Evolutionary conservation across 2,329 filamentous ascomycete species (phyloP).

Genomic region (Zasmidium cellare): DNA sequence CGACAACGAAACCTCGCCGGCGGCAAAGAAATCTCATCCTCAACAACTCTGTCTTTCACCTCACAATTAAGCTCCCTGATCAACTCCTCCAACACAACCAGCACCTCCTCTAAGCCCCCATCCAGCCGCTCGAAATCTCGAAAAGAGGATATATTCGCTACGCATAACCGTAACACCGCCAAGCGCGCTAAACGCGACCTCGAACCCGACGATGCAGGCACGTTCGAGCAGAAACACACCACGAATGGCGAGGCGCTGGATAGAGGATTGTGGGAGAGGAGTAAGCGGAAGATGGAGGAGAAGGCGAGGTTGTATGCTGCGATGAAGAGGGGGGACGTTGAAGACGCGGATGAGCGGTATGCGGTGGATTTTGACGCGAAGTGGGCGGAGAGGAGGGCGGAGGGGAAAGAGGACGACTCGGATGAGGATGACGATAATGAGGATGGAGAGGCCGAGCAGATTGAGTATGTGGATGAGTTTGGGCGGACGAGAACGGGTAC

Average conservation of each 20-base stretch:
- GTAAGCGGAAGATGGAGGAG: slow-evolving; percentile 80
- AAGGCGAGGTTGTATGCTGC: slow-evolving; percentile 86
- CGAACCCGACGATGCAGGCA: slow-evolving; percentile 54
- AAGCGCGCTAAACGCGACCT: slow-evolving; percentile 64
- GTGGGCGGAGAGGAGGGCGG: slow-evolving; percentile 67
- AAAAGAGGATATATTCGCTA: slow-evolving; percentile 69
- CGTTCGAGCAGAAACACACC: slow-evolving; percentile 62
- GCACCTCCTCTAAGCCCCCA: slow-evolving; percentile 21
- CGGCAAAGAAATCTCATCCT: slow-evolving; percentile 66
- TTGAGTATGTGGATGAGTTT: slow-evolving; percentile 91
- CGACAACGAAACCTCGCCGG: slow-evolving; percentile 56
- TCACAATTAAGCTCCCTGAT: slow-evolving; percentile 84
- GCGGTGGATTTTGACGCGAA: slow-evolving; percentile 94
- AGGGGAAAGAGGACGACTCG: slow-evolving; percentile 47
- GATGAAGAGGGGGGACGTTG: slow-evolving; percentile 81
- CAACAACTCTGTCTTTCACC: slow-evolving; percentile 80
- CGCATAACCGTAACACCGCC: slow-evolving; percentile 62
- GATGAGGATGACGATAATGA: slow-evolving; percentile 42
- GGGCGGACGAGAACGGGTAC: slow-evolving; percentile 78
- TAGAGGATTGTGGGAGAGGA: slow-evolving; percentile 59
- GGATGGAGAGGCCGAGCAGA: slow-evolving; percentile 55
- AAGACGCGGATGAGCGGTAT: slow-evolving; percentile 63
- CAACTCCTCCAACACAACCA: slow-evolving; percentile 39
- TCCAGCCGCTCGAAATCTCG: slow-evolving; percentile 56
- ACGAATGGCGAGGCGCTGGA: slow-evolving; percentile 65